Percentiles rank a stretch among this genome's conserved stretches.
Conservation (phyloP, 495 filamentous ascomycete genomes). For the Penicillium roqueforti region DNA sequence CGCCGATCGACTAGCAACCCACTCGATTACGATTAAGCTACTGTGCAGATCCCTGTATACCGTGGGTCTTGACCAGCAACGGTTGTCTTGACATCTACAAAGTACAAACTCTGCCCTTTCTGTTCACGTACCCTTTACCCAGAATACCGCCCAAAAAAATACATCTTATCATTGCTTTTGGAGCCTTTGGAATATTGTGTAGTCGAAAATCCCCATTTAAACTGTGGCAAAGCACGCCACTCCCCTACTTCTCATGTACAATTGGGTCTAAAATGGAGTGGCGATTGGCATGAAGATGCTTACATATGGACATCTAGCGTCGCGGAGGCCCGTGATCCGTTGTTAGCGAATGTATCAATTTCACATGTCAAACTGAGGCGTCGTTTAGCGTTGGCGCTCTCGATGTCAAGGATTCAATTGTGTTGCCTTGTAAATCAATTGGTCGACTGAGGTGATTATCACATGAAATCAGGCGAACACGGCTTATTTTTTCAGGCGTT, state of each 20-base stretch:
- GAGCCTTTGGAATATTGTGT: neutral
- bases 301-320: neutral
- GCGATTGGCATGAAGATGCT: neutral
- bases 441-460: neutral
- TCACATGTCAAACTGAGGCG: constrained; percentile 4
- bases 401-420: neutral
- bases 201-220: constrained; percentile 3
- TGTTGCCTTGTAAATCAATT: neutral
- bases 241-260: neutral
- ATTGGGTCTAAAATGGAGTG: neutral
- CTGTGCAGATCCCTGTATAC: constrained; percentile 4
- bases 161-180: neutral
- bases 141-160: neutral
- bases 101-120: neutral
- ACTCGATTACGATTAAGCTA: constrained; percentile 9
- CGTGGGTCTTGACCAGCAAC: constrained; percentile 1
- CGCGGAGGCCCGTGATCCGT: neutral
- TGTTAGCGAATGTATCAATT: neutral
- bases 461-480: neutral
- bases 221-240: constrained; percentile 16
- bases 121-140: neutral
- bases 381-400: neutral
- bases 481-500: neutral
- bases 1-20: constrained; percentile 1
- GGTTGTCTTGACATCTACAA: neutral